Percentiles rank a stretch among this genome's conserved stretches.
phyloP scores from a whole-genome alignment of 768 basidiomycete genomes.

The Botryobasidium botryosum region DNA sequence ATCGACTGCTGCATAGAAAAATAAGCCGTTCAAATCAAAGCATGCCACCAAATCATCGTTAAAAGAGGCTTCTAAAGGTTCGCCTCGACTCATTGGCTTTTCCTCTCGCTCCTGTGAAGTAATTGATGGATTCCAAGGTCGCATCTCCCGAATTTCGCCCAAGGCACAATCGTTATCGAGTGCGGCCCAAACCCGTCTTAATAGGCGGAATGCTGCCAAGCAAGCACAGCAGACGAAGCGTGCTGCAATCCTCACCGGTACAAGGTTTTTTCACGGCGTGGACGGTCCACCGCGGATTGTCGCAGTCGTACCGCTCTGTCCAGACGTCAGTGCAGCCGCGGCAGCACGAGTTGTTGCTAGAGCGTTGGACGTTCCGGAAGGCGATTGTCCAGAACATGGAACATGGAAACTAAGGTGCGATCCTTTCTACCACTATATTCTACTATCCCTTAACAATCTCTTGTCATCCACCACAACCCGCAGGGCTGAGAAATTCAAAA shows the following conservation, averaged over 20 bases:
- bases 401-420: conserved; percentile 29
- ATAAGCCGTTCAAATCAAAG: conserved; percentile 86
- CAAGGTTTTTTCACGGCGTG: conserved; percentile 60
- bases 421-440: conserved; percentile 6
- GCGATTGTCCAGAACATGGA: conserved; percentile 35
- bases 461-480: neutral
- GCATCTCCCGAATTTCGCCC: conserved; percentile 35
- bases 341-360: conserved; percentile 41
- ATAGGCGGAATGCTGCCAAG: conserved; percentile 72
- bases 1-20: conserved; percentile 33
- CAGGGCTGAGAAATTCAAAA: conserved; percentile 82
- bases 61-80: conserved; percentile 76
- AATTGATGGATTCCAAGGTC: conserved; percentile 27
- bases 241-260: conserved; percentile 45
- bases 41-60: conserved; percentile 74
- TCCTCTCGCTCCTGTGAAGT: neutral
- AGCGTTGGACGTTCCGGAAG: conserved; percentile 37
- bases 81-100: too few species aligned
- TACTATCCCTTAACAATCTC: neutral
- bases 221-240: conserved; percentile 65
- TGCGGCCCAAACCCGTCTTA: conserved; percentile 52
- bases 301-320: conserved; percentile 68
- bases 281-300: conserved; percentile 76
- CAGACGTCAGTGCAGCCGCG: conserved; percentile 37
- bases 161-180: conserved; percentile 34